Base-by-base conservation (phyloP, 2,329 filamentous ascomycete genomes). In the Neobulgaria alba region DNA sequence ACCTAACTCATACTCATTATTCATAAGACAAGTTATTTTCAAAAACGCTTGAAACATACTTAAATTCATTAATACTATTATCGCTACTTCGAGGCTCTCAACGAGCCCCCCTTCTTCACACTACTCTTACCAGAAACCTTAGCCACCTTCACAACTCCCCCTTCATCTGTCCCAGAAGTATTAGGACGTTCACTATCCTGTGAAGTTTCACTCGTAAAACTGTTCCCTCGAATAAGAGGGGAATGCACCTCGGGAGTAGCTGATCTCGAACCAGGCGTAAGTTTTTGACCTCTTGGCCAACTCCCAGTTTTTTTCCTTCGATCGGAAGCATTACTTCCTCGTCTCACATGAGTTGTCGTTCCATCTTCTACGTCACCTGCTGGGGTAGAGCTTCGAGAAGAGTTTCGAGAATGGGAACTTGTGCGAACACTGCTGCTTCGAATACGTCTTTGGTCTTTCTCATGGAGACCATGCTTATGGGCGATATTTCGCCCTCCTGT, bases 381-480 rank as follows among this genome's bases (percentile, higher is more conserved):
- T 2, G 60, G 58, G 1, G 58, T 63, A 5, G 52, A 53, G 38
- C 60, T 62, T 20, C 59, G 50, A n/a, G 61, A 63, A 15, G 58
- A 59, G 32, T 52, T 57, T 36, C 55, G 46, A 18, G 58, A 61
- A 43, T 57, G 55, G 10, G 56, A 57, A 5, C 52, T 51, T 29
- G 54, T 55, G 10, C 57, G 50, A 10, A 56, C 31, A 45, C 56
- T 60, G 20, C 48, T 49, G 40, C 57, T 57, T 29, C 56, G 42
- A 20, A 47, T 48, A 8, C 58, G 48, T 39, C 53, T 57, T 17
- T 36, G 33, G n/a, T 59, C 55, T 34, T 53, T 57, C 7, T 58
- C 55, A 10, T 46, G 36, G 8, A 42, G 36, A 7, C 40, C 41
- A 34, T 57, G 52, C 18, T 53, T 53, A 42, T 56, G 52, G 15